Conservation (phyloP, 2,329 filamentous ascomycete genomes). For the Sporothrix euskadiensis region DNA sequence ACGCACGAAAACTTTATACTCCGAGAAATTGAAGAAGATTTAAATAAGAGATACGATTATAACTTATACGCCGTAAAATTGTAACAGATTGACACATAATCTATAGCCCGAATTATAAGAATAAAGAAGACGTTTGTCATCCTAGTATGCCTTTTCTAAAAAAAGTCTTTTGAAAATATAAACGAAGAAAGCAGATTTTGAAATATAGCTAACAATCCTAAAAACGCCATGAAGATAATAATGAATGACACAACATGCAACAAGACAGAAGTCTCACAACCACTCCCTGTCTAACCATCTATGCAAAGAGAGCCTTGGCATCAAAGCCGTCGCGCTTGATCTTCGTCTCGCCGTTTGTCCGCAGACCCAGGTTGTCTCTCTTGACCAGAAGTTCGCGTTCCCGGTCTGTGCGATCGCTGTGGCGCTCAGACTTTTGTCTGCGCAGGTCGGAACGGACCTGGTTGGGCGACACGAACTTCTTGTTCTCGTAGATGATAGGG, state of each 20-base stretch:
- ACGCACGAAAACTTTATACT: not conserved
- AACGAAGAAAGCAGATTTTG: not conserved
- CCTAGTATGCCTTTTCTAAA: not conserved
- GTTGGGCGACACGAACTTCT: slow-evolving; percentile 95
- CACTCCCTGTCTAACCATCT: slow-evolving; percentile 35
- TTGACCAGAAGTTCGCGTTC: slow-evolving; percentile 70
- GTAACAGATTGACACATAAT: not conserved
- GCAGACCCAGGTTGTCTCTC: slow-evolving; percentile 74
- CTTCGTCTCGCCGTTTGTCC: slow-evolving; percentile 63
- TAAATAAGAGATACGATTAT: too few species aligned
- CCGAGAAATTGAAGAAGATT: not conserved
- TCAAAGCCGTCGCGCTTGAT: slow-evolving; percentile 70
- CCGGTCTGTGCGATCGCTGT: slow-evolving; percentile 75
- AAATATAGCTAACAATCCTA: not conserved
- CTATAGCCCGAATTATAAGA: not conserved
- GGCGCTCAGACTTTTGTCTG: slow-evolving; percentile 71
- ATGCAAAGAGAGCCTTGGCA: slow-evolving; percentile 74
- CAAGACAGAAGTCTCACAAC: not conserved
- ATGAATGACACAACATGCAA: not conserved
- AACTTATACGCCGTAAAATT: not conserved
- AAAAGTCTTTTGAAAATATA: not conserved
- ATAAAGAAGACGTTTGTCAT: not conserved
- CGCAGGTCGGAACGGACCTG: slow-evolving; percentile 83
- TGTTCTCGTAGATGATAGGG: slow-evolving; percentile 97
- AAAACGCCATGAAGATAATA: slow-evolving; percentile 13